phyloP scores from a whole-genome alignment of 352 stramenopile genomes.

The Phytophthora aleatoria region DNA sequence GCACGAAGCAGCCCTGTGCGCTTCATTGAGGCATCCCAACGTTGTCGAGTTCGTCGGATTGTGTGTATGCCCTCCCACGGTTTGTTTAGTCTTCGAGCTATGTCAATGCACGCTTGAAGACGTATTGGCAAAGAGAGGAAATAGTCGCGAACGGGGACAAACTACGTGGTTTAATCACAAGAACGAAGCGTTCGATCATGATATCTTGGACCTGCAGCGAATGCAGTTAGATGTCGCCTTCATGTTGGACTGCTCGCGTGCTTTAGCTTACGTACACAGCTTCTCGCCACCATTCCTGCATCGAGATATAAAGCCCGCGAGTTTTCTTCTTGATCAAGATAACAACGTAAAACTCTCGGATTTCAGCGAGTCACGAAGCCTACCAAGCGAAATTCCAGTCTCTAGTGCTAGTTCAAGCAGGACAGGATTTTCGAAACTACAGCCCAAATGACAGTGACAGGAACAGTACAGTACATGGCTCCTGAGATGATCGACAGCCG shows the following conservation, averaged over 20 bases:
- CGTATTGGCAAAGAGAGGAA: slow-evolving; percentile 17
- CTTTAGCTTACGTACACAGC: slow-evolving; percentile 62
- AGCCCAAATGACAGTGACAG: slow-evolving; percentile 58
- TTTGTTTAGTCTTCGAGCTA: slow-evolving; percentile 58
- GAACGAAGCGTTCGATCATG: background rate
- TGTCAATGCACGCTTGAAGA: slow-evolving; percentile 51
- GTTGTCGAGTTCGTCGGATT: slow-evolving; percentile 59
- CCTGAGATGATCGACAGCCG: slow-evolving; percentile 64
- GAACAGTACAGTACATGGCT: slow-evolving; percentile 76
- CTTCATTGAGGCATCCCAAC: slow-evolving; percentile 51
- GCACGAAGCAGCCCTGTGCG: slow-evolving; percentile 55
- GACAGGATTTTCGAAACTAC: background rate
- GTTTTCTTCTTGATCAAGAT: slow-evolving; percentile 53
- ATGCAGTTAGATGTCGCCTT: slow-evolving; percentile 47
- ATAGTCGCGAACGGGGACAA: background rate
- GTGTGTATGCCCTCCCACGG: slow-evolving; percentile 54
- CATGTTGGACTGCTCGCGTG: slow-evolving; percentile 60
- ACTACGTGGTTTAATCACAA: slow-evolving; percentile 5
- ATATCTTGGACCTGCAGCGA: slow-evolving; percentile 21
- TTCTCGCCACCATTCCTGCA: slow-evolving; percentile 64
- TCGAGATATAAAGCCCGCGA: slow-evolving; percentile 61
- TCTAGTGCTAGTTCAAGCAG: background rate
- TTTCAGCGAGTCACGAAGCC: slow-evolving; percentile 54
- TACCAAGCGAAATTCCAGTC: slow-evolving; percentile 26
- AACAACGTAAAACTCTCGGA: slow-evolving; percentile 58